Percentiles rank a stretch among this genome's conserved stretches.
These are phyloP conservation scores for Mucor mucedo DNA, from an alignment of 371 early-diverging fungal species.

Conservation along the genomic window DNA sequence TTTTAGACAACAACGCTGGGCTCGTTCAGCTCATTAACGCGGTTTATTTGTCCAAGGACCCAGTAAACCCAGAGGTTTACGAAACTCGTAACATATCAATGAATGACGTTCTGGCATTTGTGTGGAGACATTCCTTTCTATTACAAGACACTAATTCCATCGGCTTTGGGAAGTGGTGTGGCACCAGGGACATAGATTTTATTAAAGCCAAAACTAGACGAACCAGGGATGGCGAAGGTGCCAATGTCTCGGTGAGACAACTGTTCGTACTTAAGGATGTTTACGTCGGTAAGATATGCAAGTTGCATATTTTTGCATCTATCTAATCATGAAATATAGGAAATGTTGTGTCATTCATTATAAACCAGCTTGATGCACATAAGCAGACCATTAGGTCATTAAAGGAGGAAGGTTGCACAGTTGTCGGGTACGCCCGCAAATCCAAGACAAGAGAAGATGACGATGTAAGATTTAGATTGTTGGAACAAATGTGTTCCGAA, in stretches of 20 bases:
- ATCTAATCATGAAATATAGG: constrained; percentile 19
- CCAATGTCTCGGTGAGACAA: constrained; percentile 24
- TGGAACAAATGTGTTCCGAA: constrained; percentile 22
- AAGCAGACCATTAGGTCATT: constrained; percentile 24
- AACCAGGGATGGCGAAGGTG: constrained; percentile 22
- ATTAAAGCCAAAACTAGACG: constrained; percentile 25
- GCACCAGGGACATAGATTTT: constrained; percentile 20
- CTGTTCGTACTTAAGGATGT: constrained; percentile 22
- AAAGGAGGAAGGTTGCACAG: constrained; percentile 26
- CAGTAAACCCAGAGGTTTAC: constrained; percentile 16
- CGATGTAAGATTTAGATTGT: constrained; percentile 21
- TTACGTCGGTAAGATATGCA: constrained; percentile 28
- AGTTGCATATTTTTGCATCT: too few species aligned
- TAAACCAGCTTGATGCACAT: constrained; percentile 19
- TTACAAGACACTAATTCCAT: constrained; percentile 18
- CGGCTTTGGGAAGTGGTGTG: constrained; percentile 23
- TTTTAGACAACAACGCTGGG: too few species aligned
- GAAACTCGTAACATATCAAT: constrained; percentile 13
- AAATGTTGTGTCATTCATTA: constrained; percentile 15
- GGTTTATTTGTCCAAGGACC: too few species aligned
- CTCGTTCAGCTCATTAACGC: too few species aligned
- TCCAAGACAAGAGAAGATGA: constrained; percentile 27
- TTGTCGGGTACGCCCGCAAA: constrained; percentile 29
- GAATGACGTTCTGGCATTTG: constrained; percentile 16
- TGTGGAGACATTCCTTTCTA: constrained; percentile 22